Conservation (phyloP, 2,329 filamentous ascomycete genomes). For the Paracamarosporium sp. region DNA sequence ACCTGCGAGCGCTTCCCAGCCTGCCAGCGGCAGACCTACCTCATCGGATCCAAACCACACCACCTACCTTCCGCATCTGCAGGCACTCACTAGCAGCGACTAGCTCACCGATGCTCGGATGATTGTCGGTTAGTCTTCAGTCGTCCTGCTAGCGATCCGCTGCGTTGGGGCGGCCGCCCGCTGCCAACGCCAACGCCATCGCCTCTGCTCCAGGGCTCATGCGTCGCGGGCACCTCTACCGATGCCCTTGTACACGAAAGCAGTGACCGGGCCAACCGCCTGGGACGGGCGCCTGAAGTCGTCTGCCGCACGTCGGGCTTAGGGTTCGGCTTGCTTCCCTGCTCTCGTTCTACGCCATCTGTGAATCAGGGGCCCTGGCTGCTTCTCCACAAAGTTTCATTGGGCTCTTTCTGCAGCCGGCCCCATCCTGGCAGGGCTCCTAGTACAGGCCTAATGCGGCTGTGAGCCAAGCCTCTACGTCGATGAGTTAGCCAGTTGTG, state of each 20-base stretch:
- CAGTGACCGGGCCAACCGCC: slow-evolving; percentile 32
- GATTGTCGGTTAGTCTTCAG: slow-evolving; percentile 30
- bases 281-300: slow-evolving; percentile 31
- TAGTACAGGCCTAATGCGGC: slow-evolving; percentile 42
- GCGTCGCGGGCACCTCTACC: slow-evolving; percentile 26
- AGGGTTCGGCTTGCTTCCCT: slow-evolving; percentile 33
- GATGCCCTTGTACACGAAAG: slow-evolving; percentile 16
- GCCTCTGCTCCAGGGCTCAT: slow-evolving; percentile 27
- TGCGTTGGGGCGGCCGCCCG: slow-evolving; percentile 29
- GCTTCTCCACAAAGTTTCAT: slow-evolving; percentile 27
- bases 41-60: slow-evolving; percentile 2
- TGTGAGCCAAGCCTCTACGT: slow-evolving; percentile 42
- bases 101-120: slow-evolving; percentile 20
- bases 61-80: slow-evolving; percentile 2
- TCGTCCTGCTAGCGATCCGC: slow-evolving; percentile 27
- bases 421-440: slow-evolving; percentile 32
- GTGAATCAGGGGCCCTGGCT: slow-evolving; percentile 33
- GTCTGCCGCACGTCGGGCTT: slow-evolving; percentile 34
- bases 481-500: slow-evolving; percentile 39
- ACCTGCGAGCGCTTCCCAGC: not conserved
- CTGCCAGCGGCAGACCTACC: slow-evolving; percentile 17
- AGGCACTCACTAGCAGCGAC: not conserved
- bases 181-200: slow-evolving; percentile 28
- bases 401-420: slow-evolving; percentile 24
- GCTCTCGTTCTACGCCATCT: slow-evolving; percentile 29